Conservation (phyloP, 257 asterid species). For the Scutellaria barbata region DNA sequence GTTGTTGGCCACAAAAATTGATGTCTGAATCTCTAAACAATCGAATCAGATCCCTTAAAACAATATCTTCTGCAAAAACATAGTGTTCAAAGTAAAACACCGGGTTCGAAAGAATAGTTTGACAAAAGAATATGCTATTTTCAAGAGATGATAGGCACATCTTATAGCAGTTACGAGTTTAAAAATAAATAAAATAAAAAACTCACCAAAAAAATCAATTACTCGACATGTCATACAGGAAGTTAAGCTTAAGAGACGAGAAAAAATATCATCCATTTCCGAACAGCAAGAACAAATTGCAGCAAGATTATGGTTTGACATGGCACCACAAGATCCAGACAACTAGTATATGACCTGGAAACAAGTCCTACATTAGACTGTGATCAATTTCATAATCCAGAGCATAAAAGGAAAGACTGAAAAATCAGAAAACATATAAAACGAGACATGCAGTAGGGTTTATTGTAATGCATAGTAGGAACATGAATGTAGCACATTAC, state of each 20-base stretch:
- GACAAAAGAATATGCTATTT: slow-evolving; percentile 22
- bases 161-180: not conserved
- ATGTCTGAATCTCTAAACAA: slow-evolving; percentile 47
- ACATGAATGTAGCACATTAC: not conserved
- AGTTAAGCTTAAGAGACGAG: slow-evolving; percentile 68
- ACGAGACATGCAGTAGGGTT: not conserved
- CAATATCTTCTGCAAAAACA: slow-evolving; percentile 63
- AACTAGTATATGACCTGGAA: slow-evolving; percentile 34
- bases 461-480: not conserved
- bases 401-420: slow-evolving; percentile 1
- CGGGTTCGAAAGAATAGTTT: slow-evolving; percentile 26
- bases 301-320: slow-evolving; percentile 37
- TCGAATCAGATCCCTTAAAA: slow-evolving; percentile 57
- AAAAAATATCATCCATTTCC: slow-evolving; percentile 71
- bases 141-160: slow-evolving; percentile 9
- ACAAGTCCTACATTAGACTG: slow-evolving; percentile 22
- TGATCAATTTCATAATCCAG: slow-evolving; percentile 9
- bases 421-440: slow-evolving; percentile 1
- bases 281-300: slow-evolving; percentile 38
- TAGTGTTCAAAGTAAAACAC: slow-evolving; percentile 23
- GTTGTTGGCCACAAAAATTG: slow-evolving; percentile 46
- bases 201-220: slow-evolving; percentile 69
- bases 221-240: slow-evolving; percentile 54
- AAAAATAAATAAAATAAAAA: not conserved
- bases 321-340: slow-evolving; percentile 41